Conservation (phyloP, 2,329 filamentous ascomycete genomes). For the Trichoderma hamatum region DNA sequence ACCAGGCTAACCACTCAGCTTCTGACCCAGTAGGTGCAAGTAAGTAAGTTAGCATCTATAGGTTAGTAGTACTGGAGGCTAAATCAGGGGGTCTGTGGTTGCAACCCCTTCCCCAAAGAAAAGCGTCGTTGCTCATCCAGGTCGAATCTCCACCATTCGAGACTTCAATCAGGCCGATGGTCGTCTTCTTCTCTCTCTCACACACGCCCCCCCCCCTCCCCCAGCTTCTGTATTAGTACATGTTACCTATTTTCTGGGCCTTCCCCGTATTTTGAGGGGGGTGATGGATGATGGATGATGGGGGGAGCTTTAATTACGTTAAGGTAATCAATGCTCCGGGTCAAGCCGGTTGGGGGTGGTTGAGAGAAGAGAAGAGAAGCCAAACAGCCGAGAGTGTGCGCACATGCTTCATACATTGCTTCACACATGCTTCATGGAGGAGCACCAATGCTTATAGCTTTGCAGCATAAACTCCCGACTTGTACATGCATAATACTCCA, state of each 20-base stretch:
- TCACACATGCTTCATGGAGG: background rate
- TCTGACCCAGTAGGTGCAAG: background rate
- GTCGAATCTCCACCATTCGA: background rate
- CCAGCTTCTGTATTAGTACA: background rate
- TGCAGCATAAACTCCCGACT: background rate
- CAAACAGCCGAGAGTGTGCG: background rate
- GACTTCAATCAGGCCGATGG: background rate
- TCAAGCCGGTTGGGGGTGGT: background rate
- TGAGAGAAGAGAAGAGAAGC: background rate
- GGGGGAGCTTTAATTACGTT: conserved; percentile 10
- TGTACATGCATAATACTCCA: background rate
- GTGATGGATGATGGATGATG: background rate
- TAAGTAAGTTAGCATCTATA: background rate
- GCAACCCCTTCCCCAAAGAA: background rate
- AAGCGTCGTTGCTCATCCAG: background rate
- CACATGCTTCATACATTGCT: background rate
- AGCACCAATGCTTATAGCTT: background rate
- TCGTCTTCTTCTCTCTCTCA: background rate
- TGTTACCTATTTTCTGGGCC: background rate
- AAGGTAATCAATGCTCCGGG: conserved; percentile 12
- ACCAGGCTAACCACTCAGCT: background rate
- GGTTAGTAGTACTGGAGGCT: background rate
- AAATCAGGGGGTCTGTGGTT: conserved; percentile 2
- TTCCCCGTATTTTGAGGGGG: conserved; percentile 11
- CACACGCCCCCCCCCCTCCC: conserved; percentile 13